Evolutionary conservation across 73 alveolate genomes (phyloP).

Genomic region (Paraurostyla sp.): DNA sequence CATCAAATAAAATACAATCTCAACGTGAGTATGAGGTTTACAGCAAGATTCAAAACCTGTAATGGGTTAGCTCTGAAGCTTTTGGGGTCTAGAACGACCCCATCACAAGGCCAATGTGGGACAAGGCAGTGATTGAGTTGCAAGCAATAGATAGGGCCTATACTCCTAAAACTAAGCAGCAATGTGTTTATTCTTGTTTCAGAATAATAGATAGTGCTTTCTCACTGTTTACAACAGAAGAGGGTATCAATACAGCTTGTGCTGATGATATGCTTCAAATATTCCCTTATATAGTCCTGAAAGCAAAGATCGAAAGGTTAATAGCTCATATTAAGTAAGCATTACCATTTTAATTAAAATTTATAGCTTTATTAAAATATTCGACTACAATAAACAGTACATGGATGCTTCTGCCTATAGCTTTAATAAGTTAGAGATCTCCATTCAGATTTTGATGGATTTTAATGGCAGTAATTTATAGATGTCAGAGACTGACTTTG

Average conservation of each 20-base stretch:
- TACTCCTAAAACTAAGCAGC: conserved; percentile 40
- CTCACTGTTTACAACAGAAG: conserved; percentile 36
- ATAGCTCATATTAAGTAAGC: conserved; percentile 43
- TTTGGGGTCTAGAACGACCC: conserved; percentile 32
- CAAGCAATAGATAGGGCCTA: conserved; percentile 6
- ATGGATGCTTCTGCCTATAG: conserved; percentile 50
- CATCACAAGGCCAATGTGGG: conserved; percentile 47
- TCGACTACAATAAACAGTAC: conserved; percentile 33
- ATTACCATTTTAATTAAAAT: background rate
- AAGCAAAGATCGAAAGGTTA: conserved; percentile 37
- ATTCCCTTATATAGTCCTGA: conserved; percentile 44
- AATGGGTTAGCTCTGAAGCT: conserved; percentile 39
- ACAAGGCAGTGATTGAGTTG: conserved; percentile 22
- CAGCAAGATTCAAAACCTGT: conserved; percentile 9
- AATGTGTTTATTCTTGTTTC: conserved; percentile 33
- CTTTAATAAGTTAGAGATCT: conserved; percentile 43
- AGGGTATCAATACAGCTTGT: conserved; percentile 42
- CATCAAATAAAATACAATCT: conserved; percentile 2
- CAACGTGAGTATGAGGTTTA: conserved; percentile 22
- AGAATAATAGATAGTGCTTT: conserved; percentile 22
- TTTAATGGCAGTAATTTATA: conserved; percentile 22
- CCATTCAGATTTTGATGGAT: conserved; percentile 33
- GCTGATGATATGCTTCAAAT: conserved; percentile 62
- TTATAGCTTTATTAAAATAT: conserved; percentile 41
- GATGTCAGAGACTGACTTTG: conserved; percentile 61